A percentile compares a stretch with the other conserved stretches of the same genome.
Conservation (phyloP, 2,329 filamentous ascomycete genomes). For the Trichoderma pleuroti region DNA sequence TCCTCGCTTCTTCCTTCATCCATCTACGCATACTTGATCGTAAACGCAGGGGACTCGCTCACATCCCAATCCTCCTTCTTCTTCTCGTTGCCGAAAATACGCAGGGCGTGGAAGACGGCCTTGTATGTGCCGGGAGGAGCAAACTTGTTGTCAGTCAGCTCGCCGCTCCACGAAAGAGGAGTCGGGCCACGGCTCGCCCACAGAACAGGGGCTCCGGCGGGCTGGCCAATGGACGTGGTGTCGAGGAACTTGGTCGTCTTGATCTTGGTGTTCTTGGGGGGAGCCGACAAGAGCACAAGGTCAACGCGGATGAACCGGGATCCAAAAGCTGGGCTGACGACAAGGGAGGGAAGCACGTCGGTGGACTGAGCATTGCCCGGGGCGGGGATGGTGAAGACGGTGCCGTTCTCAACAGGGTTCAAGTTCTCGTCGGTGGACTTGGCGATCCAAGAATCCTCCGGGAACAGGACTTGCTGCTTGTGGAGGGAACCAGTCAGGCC, state of each 20-base stretch:
- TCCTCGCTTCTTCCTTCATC: neutral
- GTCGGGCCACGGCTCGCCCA: conserved; percentile 28
- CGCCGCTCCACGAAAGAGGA: conserved; percentile 43
- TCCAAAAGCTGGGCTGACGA: conserved; percentile 44
- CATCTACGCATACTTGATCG: conserved; percentile 39
- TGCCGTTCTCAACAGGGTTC: conserved; percentile 31
- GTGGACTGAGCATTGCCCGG: conserved; percentile 34
- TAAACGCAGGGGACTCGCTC: conserved; percentile 40
- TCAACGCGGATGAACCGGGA: conserved; percentile 43
- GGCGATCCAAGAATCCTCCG: conserved; percentile 29
- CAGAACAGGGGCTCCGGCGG: conserved; percentile 41
- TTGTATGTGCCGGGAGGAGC: conserved; percentile 49
- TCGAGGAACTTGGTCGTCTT: conserved; percentile 34
- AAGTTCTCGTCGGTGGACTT: conserved; percentile 33
- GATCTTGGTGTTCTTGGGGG: conserved; percentile 25
- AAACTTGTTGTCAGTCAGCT: conserved; percentile 44
- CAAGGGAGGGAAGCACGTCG: conserved; percentile 38
- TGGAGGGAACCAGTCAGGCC: conserved; percentile 38
- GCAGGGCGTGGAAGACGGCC: conserved; percentile 46
- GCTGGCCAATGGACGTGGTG: conserved; percentile 41
- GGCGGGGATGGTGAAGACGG: conserved; percentile 41
- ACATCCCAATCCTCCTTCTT: conserved; percentile 47
- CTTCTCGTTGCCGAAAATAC: conserved; percentile 47
- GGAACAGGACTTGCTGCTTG: conserved; percentile 25
- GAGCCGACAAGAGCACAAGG: conserved; percentile 39